phyloP scores from a whole-genome alignment of 805 yeast species.

The Monosporozyma unispora region DNA sequence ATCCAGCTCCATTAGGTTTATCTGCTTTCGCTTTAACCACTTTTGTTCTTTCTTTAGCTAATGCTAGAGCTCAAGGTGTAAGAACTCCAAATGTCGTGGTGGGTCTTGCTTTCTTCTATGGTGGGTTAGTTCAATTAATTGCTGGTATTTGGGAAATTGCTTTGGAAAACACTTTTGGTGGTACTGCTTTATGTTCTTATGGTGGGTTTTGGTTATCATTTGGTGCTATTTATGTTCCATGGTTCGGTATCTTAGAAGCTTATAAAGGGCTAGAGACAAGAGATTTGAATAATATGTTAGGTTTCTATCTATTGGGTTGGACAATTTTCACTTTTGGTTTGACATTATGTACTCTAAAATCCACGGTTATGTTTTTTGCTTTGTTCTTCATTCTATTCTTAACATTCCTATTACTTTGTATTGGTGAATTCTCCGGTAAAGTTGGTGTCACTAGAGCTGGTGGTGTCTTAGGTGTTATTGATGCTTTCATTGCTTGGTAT shows the following conservation, averaged over 20 bases:
- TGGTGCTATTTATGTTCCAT: conserved; percentile 48
- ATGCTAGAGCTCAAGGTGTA: conserved; percentile 47
- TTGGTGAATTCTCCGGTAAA: conserved; percentile 41
- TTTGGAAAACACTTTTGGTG: conserved; percentile 59
- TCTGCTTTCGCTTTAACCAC: conserved; percentile 56
- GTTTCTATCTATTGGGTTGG: conserved; percentile 57
- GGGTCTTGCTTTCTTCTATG: conserved; percentile 52
- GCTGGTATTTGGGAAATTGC: conserved; percentile 64
- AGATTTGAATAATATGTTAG: conserved; percentile 42
- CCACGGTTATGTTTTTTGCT: conserved; percentile 54
- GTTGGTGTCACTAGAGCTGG: conserved; percentile 42
- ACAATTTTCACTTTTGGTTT: conserved; percentile 49
- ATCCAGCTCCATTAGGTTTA: conserved; percentile 59
- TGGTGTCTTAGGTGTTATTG: conserved; percentile 55
- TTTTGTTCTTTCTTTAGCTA: conserved; percentile 47
- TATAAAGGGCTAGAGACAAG: conserved; percentile 32
- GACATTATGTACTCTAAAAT: conserved; percentile 46
- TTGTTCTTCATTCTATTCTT: conserved; percentile 45
- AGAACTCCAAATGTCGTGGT: conserved; percentile 44
- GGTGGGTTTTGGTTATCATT: conserved; percentile 68
- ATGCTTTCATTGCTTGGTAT: conserved; percentile 58
- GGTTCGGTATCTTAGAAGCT: conserved; percentile 52
- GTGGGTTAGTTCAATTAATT: conserved; percentile 49
- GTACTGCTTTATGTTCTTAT: conserved; percentile 50
- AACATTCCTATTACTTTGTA: conserved; percentile 47